Evolutionary conservation across 129 eudicot genomes (phyloP), one percentile per base, ranked within the genome.

Genomic region (Glebionis coronaria): DNA sequence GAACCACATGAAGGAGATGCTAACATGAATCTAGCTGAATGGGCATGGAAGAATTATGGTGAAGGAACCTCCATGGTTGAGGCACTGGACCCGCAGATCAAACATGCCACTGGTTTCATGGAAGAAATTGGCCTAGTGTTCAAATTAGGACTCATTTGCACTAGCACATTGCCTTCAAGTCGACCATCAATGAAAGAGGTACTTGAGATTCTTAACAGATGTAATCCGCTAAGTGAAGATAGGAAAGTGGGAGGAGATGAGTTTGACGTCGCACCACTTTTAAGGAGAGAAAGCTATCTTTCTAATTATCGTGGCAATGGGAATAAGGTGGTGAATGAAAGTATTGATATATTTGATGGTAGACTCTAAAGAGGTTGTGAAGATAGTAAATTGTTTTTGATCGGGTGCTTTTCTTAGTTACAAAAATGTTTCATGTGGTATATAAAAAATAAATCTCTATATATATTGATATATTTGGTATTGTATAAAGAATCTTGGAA

Each of bases 151-250:
- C 88, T 91, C 21, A 70, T 81, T 38, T 91, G 97, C 87, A 91
- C 97, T 12, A 81, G 84, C 66, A 53, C 85, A 19, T 56, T 85
- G 78, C 94, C 97, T 75, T 55, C 84, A 2, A 83, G 82, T 63
- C 77, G 97, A 63, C 97, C 97, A 46, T 77, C 94, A 5, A 88
- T 88, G 96, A 85, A 86, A 56, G 94, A 85, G 69, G 94, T 78
- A 56, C 76, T 81, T 65, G 87, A 85, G 44, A 75, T 91, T 29
- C 90, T 91, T 42, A 86, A 77, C 3, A 80, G 80, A 31, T 76
- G 78, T 72, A 70, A 61, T 42, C 72, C 87, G 0, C 20, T 15
- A 9, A 5, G 42, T 5, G 80, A 70, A 55, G 83, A 75, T 44
- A 78, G 75, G 55, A 85, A 72, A 57, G 83, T 66, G 14, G 85